Evolutionary conservation across 1,284 basidiomycete species (phyloP).

Genomic region (Stereum hirsutum): DNA sequence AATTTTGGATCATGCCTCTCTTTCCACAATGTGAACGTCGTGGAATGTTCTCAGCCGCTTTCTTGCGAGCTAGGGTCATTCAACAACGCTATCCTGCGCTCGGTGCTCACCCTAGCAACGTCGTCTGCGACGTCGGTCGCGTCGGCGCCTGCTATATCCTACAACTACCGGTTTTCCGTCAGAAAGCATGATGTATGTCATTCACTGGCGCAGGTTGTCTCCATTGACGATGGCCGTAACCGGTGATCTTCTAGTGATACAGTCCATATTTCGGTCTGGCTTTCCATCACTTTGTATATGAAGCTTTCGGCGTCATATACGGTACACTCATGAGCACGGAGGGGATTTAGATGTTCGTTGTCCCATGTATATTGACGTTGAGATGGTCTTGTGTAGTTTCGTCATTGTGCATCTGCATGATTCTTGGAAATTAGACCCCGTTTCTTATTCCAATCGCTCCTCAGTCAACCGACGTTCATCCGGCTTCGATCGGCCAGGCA

Average conservation of each 20-base stretch:
- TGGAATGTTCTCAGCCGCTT: too few relatives aligned
- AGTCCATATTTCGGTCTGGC: too few relatives aligned
- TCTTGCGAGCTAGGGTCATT: too few relatives aligned
- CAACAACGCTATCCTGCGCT: too few relatives aligned
- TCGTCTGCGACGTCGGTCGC: too few relatives aligned
- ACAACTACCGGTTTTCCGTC: too few relatives aligned
- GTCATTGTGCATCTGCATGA: neutral
- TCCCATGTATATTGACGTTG: neutral
- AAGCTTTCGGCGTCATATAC: neutral
- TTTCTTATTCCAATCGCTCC: neutral
- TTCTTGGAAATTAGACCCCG: neutral
- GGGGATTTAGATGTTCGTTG: neutral
- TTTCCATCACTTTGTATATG: neutral
- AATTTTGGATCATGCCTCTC: neutral
- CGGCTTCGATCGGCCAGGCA: neutral
- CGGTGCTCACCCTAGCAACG: too few relatives aligned
- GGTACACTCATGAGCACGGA: neutral
- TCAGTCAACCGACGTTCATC: neutral
- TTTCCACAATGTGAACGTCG: neutral
- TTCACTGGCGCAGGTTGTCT: too few relatives aligned
- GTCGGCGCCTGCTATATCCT: too few relatives aligned
- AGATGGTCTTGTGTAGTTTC: neutral
- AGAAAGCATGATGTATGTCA: too few relatives aligned
- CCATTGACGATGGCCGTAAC: too few relatives aligned
- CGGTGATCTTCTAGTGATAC: too few relatives aligned